phyloP scores from a whole-genome alignment of 768 basidiomycete genomes.

The Lactifluus echinatus region DNA sequence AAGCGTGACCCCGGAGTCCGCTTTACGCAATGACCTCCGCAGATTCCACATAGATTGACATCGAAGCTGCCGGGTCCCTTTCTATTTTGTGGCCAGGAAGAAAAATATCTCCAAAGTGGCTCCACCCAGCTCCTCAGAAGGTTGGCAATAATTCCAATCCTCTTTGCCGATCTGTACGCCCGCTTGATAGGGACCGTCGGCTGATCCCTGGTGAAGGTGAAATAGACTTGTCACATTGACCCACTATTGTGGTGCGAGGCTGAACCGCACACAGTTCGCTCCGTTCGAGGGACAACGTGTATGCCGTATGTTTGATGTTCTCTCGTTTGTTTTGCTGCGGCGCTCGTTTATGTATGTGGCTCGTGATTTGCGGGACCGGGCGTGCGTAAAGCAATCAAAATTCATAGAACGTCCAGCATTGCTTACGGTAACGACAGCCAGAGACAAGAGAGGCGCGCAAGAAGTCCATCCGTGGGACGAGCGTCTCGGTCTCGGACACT shows the following conservation, averaged over 20 bases:
- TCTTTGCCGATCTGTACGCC: conserved; percentile 1
- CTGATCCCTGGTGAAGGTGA: neutral
- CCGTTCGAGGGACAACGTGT: conserved; percentile 15
- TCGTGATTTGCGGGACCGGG: neutral
- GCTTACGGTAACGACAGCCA: neutral
- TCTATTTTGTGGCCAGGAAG: neutral
- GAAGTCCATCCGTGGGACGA: neutral
- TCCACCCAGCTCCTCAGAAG: neutral
- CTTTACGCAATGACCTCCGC: neutral
- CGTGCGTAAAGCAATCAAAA: neutral
- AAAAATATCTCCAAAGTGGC: neutral
- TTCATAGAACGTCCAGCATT: neutral
- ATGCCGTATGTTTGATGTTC: conserved; percentile 8
- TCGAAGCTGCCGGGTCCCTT: neutral
- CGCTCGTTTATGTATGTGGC: neutral
- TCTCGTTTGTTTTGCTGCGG: neutral
- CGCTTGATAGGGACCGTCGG: neutral
- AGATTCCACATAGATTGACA: conserved; percentile 4
- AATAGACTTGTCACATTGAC: neutral
- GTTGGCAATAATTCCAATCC: too few relatives aligned
- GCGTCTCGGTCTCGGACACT: neutral
- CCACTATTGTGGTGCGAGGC: neutral
- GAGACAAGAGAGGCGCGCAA: neutral
- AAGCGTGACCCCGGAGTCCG: conserved; percentile 1
- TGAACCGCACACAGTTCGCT: neutral